Conservation (phyloP, 805 yeast species). For the Metschnikowia kunwiensis region DNA sequence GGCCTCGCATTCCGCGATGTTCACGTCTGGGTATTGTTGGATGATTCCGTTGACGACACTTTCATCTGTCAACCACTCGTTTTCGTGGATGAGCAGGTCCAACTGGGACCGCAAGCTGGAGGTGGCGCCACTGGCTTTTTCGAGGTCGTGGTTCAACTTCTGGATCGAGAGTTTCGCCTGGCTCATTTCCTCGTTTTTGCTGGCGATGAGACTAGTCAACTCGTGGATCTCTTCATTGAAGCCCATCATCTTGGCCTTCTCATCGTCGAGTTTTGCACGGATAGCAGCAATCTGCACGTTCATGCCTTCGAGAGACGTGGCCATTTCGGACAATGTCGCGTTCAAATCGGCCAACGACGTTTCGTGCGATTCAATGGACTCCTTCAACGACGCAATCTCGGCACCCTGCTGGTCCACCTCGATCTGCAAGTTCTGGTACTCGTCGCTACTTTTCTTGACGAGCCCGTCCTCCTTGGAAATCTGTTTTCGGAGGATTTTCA, state of each 20-base stretch:
- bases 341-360: conserved; percentile 30
- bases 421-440: conserved; percentile 61
- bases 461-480: conserved; percentile 40
- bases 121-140: conserved; percentile 41
- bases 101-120: conserved; percentile 37
- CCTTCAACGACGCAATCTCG: conserved; percentile 50
- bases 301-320: conserved; percentile 26
- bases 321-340: conserved; percentile 10
- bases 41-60: conserved; percentile 53
- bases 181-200: conserved; percentile 43
- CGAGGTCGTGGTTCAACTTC: conserved; percentile 53
- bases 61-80: conserved; percentile 73
- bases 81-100: conserved; percentile 47
- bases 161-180: conserved; percentile 52
- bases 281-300: conserved; percentile 18
- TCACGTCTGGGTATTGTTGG: conserved; percentile 59
- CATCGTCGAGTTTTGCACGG: conserved; percentile 44
- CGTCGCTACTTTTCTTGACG: conserved; percentile 47
- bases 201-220: conserved; percentile 44
- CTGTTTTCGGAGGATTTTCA: conserved; percentile 30
- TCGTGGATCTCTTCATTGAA: conserved; percentile 75
- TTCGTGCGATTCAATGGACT: conserved; percentile 38
- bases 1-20: conserved; percentile 59
- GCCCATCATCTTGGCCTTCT: conserved; percentile 59
- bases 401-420: conserved; percentile 64